phyloP scores from a whole-genome alignment of 2,329 filamentous ascomycete genomes.

The Rosellinia necatrix region DNA sequence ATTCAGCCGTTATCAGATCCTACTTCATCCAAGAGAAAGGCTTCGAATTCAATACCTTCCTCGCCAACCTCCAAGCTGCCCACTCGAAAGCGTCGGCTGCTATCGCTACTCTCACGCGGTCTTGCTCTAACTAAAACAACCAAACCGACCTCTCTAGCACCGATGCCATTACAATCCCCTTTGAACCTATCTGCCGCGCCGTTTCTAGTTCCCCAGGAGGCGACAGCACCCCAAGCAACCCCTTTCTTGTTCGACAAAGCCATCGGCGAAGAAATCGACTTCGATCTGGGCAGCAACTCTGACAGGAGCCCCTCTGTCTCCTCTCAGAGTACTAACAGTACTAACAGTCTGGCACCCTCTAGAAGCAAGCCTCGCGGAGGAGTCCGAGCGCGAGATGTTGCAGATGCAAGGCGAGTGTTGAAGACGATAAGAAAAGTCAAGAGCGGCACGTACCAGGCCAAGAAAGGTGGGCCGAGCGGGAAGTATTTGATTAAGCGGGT shows the following conservation, averaged over 20 bases:
- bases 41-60: background rate
- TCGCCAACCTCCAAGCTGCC: background rate
- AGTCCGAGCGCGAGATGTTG: conserved; percentile 1
- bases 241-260: background rate
- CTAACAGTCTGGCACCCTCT: background rate
- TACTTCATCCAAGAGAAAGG: background rate
- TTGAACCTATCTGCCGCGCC: too few relatives aligned
- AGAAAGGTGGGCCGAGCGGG: conserved; percentile 3
- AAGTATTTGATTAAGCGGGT: conserved; percentile 14
- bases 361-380: background rate
- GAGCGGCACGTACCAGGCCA: background rate
- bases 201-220: too few relatives aligned
- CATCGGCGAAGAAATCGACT: background rate
- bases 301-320: conserved; percentile 3
- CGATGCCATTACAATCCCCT: too few relatives aligned
- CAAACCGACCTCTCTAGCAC: too few relatives aligned
- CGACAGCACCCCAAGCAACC: too few relatives aligned
- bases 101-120: background rate
- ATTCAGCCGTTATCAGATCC: background rate
- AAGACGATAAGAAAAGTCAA: conserved; percentile 12
- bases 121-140: background rate
- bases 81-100: background rate
- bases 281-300: background rate
- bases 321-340: background rate
- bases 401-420: conserved; percentile 6